A percentile compares a stretch with the other conserved stretches of the same genome.
Conservation (phyloP, 768 basidiomycete genomes). For the Lenzites betulinus region DNA sequence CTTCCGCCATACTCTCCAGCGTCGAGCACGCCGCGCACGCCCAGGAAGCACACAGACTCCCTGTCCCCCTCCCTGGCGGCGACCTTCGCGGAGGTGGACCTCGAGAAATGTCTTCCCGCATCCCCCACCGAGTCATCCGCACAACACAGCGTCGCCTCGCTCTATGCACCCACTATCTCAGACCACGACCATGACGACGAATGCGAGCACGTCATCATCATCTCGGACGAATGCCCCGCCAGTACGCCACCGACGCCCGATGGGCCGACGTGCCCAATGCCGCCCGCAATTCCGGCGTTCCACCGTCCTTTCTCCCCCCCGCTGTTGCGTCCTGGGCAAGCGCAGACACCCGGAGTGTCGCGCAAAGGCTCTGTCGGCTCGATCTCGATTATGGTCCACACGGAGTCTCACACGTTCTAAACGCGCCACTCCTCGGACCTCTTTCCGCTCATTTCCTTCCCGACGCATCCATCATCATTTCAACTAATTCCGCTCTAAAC, state of each 20-base stretch:
- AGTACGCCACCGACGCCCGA: conserved; percentile 2
- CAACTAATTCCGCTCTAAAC: background rate
- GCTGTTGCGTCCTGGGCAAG: background rate
- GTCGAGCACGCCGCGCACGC: no score
- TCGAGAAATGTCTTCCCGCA: conserved; percentile 4
- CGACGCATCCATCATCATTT: no score
- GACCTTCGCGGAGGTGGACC: conserved; percentile 8
- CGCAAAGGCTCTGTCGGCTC: background rate
- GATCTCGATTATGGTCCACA: conserved; percentile 5
- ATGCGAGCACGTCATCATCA: no score
- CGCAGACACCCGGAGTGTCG: background rate
- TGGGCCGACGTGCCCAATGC: background rate
- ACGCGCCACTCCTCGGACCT: background rate
- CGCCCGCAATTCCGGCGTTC: conserved; percentile 5
- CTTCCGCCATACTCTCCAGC: conserved; percentile 10
- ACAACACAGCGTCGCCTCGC: background rate
- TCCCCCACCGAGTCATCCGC: no score
- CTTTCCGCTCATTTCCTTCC: no score
- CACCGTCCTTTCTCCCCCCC: conserved; percentile 22
- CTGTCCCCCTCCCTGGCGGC: background rate
- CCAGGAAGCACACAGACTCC: background rate
- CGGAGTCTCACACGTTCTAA: background rate
- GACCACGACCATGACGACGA: no score
- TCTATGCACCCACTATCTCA: background rate
- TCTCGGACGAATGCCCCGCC: background rate